Evolutionary conservation across 2,329 filamentous ascomycete genomes (phyloP).

Genomic region (Trichoderma polysporum): DNA sequence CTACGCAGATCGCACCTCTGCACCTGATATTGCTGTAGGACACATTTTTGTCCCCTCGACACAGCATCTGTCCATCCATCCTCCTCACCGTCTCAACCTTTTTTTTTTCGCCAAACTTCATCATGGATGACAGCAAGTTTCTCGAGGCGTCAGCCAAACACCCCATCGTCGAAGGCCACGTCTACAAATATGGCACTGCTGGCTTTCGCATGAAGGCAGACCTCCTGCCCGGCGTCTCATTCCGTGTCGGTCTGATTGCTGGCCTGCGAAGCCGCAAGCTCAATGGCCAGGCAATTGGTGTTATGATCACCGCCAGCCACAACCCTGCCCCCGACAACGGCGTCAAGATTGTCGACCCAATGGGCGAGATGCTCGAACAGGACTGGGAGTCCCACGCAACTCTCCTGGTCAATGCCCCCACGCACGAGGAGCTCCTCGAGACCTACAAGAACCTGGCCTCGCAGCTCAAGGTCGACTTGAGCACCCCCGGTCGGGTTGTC

Average conservation of each 20-base stretch:
- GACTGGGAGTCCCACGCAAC: conserved; percentile 93
- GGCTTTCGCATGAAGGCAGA: conserved; percentile 71
- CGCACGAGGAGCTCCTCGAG: conserved; percentile 71
- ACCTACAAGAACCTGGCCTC: conserved; percentile 74
- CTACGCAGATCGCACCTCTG: neutral
- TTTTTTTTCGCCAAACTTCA: conserved; percentile 14
- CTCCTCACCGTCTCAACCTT: neutral
- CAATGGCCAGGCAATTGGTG: conserved; percentile 85
- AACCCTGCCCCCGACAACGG: conserved; percentile 89
- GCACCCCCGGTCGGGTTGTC: conserved; percentile 73
- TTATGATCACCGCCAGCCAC: conserved; percentile 95
- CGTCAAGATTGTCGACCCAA: conserved; percentile 93
- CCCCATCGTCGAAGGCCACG: conserved; percentile 54
- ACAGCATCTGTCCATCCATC: neutral
- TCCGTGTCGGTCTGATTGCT: conserved; percentile 86
- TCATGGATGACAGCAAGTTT: conserved; percentile 55
- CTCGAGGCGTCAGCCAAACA: conserved; percentile 62
- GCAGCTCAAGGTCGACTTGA: conserved; percentile 72
- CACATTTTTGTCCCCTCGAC: neutral
- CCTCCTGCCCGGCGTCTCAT: conserved; percentile 87
- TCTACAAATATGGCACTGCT: conserved; percentile 66
- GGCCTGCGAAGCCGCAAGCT: conserved; percentile 87
- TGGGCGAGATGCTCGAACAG: conserved; percentile 97
- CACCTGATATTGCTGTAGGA: neutral
- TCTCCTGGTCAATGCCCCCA: conserved; percentile 78